Conservation (phyloP, 192 early-diverging fungal species). For the Umbelopsis isabellina region DNA sequence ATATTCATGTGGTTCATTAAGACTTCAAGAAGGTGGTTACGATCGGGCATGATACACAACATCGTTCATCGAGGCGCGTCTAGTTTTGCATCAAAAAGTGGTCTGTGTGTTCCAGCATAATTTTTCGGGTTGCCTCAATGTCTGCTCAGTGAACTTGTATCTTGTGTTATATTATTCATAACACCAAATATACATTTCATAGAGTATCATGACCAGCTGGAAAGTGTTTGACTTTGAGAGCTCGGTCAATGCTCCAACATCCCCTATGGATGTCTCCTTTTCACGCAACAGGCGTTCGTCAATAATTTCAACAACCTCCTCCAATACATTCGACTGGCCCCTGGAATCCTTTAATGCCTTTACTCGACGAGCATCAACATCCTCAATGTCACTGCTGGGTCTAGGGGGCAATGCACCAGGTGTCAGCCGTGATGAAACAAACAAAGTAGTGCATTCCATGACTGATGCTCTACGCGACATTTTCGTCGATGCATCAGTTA, state of each 20-base stretch:
- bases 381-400: constrained; percentile 13
- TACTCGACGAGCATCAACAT: constrained; percentile 18
- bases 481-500: background rate
- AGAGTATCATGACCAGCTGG: background rate
- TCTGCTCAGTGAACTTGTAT: no score
- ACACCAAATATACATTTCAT: background rate
- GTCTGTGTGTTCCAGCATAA: no score
- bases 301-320: constrained; percentile 3
- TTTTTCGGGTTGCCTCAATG: no score
- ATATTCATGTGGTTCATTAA: no score
- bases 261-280: constrained; percentile 5
- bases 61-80: no score
- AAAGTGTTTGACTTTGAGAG: background rate
- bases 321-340: constrained; percentile 16
- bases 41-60: no score
- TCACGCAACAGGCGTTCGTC: constrained; percentile 9
- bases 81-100: no score
- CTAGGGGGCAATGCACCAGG: background rate
- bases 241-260: background rate
- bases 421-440: constrained; percentile 6
- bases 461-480: background rate
- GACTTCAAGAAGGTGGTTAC: no score
- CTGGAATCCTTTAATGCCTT: constrained; percentile 16
- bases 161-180: no score
- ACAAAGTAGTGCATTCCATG: constrained; percentile 7